Evolutionary conservation across 495 filamentous ascomycete genomes (phyloP), one percentile per base, ranked within the genome.

Genomic region (Penicillium desertorum): DNA sequence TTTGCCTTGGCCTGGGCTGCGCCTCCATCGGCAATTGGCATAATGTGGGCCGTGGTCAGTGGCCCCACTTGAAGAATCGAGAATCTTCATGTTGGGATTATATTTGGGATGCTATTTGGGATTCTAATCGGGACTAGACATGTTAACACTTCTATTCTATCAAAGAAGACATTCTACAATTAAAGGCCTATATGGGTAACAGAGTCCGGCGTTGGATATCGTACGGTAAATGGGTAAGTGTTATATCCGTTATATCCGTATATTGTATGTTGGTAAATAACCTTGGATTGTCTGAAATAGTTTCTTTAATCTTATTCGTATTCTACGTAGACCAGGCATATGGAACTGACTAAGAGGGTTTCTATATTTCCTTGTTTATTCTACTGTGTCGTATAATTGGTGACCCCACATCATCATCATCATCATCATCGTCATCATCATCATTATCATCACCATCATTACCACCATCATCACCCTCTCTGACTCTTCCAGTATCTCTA

Each of bases 1-100:
- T 46, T 47, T 55, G 20, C 14, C 6, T 9, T 12, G 44, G 42
- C 39, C 53, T 55, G 32, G 53, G 27, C 32, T 41, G 44, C 43
- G 53, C 53, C 43, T 46, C 53, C 4, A 34, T 32, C 29, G 2
- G 8, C 29, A 1, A 11, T 30, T 10, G 30, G 10, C 30, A 10
- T 12, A 10, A 10, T 10, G 10, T 34, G 30, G 30, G 30, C 23
- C 23, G 22, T 22, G 22, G n/a, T n/a, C n/a, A n/a, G n/a, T n/a
- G n/a, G 22, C 6, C 14, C 44, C 53, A 55, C 53, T 29, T 7
- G 30, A 34, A 34, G 30, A 10, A 34, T 32, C 30, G 27, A 29
- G 23, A 29, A 29, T 32, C 10, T 32, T 11, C 30, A 11, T 11
- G 30, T 10, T 32, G 30, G 11, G 30, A 34, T 12, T 34, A n/a